These are phyloP conservation scores for Pyrus hybrid DNA, from an alignment of 331 rosid genomes.

Conservation along the genomic window DNA sequence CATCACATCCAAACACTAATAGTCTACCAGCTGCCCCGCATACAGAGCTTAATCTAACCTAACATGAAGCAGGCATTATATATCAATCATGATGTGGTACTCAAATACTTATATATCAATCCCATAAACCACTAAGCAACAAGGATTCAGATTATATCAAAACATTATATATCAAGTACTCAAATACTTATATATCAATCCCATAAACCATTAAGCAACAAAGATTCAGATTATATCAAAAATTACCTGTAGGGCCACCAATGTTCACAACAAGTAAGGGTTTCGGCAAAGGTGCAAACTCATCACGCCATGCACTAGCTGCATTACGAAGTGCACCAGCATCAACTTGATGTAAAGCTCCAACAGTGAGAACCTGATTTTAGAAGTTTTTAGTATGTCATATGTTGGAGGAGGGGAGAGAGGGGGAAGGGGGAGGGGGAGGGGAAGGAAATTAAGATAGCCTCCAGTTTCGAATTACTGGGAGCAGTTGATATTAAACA, in stretches of 20 bases:
- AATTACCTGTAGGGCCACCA: slow-evolving; percentile 80
- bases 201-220: background rate
- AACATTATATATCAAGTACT: background rate
- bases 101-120: background rate
- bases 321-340: slow-evolving; percentile 70
- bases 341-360: slow-evolving; percentile 91
- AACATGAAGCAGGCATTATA: background rate
- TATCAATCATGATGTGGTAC: background rate
- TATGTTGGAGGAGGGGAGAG: background rate
- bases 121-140: background rate
- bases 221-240: slow-evolving; percentile 1
- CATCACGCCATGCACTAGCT: slow-evolving; percentile 80
- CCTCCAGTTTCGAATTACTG: background rate
- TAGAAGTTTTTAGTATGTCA: slow-evolving; percentile 9
- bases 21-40: too few species aligned
- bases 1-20: background rate
- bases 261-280: slow-evolving; percentile 84
- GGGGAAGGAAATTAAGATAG: background rate
- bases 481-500: background rate
- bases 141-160: slow-evolving; percentile 1
- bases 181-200: background rate
- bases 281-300: slow-evolving; percentile 63
- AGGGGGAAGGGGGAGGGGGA: background rate
- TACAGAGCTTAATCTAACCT: background rate
- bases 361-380: slow-evolving; percentile 72